Evolutionary conservation across 2,329 filamentous ascomycete species (phyloP).

Genomic region (Thyridium curvatum): DNA sequence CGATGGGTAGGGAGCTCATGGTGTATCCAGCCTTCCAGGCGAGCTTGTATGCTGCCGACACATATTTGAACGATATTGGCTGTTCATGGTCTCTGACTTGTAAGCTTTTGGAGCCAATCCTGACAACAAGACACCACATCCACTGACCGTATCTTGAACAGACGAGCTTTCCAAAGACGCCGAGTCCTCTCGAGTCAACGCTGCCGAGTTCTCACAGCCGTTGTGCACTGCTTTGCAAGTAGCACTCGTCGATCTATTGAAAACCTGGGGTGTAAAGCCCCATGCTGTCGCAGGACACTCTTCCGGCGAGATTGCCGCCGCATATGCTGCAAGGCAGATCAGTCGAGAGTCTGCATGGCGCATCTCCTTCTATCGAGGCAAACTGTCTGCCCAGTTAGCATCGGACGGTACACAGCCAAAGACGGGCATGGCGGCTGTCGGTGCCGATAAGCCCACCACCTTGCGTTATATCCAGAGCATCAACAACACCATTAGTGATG

Average conservation of each 20-base stretch:
- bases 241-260: constrained; percentile 30
- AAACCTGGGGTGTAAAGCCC: constrained; percentile 20
- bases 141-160: constrained; percentile 4
- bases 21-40: background rate
- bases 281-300: constrained; percentile 33
- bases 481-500: constrained; percentile 7
- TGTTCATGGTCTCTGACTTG: background rate
- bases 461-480: constrained; percentile 7
- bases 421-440: constrained; percentile 18
- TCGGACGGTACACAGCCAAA: constrained; percentile 7
- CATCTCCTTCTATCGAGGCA: constrained; percentile 32
- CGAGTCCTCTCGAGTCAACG: constrained; percentile 7
- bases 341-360: constrained; percentile 26
- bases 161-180: constrained; percentile 6
- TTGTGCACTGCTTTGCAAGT: constrained; percentile 31
- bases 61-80: background rate
- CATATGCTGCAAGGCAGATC: constrained; percentile 31
- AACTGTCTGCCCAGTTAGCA: constrained; percentile 14
- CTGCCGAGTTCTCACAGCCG: constrained; percentile 20
- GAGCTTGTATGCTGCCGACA: background rate
- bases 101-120: background rate
- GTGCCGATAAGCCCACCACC: constrained; percentile 12
- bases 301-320: constrained; percentile 36
- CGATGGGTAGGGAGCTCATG: constrained; percentile 22
- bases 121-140: background rate